phyloP scores from a whole-genome alignment of 257 asterid species.

The Scutellaria minor region DNA sequence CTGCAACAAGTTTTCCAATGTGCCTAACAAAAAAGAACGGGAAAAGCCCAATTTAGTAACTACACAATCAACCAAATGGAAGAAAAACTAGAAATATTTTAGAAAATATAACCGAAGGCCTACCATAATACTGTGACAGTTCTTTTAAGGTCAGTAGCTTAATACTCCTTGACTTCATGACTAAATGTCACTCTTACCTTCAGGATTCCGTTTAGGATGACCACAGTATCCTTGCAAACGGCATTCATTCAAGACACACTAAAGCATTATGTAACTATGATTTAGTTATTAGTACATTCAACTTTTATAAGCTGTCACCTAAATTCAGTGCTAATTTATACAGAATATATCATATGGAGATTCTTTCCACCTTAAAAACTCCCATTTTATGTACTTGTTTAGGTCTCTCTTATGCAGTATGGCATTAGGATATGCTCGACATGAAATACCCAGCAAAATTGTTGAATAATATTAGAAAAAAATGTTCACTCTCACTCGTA shows the following conservation, averaged over 20 bases:
- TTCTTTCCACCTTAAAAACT: conserved; percentile 7
- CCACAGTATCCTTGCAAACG: neutral
- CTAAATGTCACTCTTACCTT: neutral
- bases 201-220: neutral
- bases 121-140: conserved; percentile 6
- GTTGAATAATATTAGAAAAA: conserved; percentile 17
- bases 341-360: conserved; percentile 4
- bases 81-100: conserved; percentile 25
- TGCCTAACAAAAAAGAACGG: conserved; percentile 51
- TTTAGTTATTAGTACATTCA: neutral
- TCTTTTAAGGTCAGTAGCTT: conserved; percentile 12
- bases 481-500: neutral
- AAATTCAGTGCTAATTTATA: neutral
- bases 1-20: conserved; percentile 83
- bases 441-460: neutral
- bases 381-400: conserved; percentile 3
- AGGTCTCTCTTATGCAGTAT: conserved; percentile 10
- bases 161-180: conserved; percentile 5
- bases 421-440: conserved; percentile 5
- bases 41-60: conserved; percentile 30
- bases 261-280: conserved; percentile 15
- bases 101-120: conserved; percentile 20
- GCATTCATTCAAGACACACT: conserved; percentile 7
- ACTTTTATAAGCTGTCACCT: neutral
- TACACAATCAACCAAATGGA: conserved; percentile 19